Percentiles rank a stretch among this genome's conserved stretches.
Evolutionary conservation across 352 stramenopile genomes (phyloP).

Genomic region (Globisporangium abappressorium): DNA sequence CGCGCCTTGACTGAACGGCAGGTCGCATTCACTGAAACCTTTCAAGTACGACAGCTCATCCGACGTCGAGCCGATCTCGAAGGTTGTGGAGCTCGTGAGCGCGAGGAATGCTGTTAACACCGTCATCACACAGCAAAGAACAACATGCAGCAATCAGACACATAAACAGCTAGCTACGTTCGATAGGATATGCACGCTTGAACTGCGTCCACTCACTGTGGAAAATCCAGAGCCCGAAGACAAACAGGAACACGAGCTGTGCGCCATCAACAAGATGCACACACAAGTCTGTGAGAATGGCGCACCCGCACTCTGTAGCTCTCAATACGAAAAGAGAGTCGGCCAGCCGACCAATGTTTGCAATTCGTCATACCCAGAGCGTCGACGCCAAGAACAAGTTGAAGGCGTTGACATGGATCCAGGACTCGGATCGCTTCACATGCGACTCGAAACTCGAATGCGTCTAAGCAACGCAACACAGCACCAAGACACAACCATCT

Average conservation of each 20-base stretch:
- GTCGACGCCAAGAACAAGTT: slow-evolving; percentile 21
- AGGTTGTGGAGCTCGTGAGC: slow-evolving; percentile 64
- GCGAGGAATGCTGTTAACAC: slow-evolving; percentile 35
- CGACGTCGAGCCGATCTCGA: slow-evolving; percentile 55
- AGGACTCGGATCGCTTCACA: slow-evolving; percentile 16
- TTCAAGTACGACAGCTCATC: slow-evolving; percentile 63
- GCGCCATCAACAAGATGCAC: background rate
- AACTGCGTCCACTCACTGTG: slow-evolving; percentile 26
- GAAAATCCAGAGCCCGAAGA: slow-evolving; percentile 29
- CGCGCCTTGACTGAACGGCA: slow-evolving; percentile 61
- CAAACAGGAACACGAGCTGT: slow-evolving; percentile 17
- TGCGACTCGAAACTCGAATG: slow-evolving; percentile 13
- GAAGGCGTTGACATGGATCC: slow-evolving; percentile 22
- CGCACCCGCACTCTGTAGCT: background rate
- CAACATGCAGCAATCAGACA: background rate
- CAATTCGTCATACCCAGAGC: slow-evolving; percentile 22
- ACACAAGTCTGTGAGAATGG: background rate
- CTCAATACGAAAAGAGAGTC: background rate
- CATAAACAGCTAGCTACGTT: background rate
- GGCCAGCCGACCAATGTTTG: no score
- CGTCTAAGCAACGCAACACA: slow-evolving; percentile 10
- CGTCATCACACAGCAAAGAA: background rate
- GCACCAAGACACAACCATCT: background rate
- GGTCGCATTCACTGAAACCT: slow-evolving; percentile 59
- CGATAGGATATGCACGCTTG: no score